Evolutionary conservation across 768 basidiomycete species (phyloP), one percentile per base, ranked within the genome.

Genomic region (Calocera viscosa): DNA sequence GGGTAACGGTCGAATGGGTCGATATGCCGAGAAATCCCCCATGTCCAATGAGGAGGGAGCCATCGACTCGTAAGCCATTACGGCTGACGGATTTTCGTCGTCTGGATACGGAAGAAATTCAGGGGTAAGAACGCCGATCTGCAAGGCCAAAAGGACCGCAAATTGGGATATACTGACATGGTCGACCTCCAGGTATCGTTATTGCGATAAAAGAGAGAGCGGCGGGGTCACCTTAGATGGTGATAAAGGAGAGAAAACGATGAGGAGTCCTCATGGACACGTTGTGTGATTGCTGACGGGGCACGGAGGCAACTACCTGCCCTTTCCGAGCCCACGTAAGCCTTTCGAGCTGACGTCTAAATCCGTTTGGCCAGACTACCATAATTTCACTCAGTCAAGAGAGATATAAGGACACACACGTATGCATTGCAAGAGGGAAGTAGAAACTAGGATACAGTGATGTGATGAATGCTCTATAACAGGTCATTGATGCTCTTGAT

Each of bases 401-500:
- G 5, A 47, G 16, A 7, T 5, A 7, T 17, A 47, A 47, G 43
- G 43, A 32, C 53, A 60, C 53, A 60, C 30, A 32, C 53, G 11
- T 32, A 60, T 60, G 53, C 53, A 60, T 60, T 60, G 53, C 30
- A 60, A 22, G 30, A 60, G 30, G 26, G 22, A 32, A 60, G n/a
- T 26, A 60, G 30, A 60, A 60, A 32, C 53, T 60, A 60, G 53
- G 53, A 60, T 60, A 60, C 53, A 60, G 53, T 60, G 53, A 60
- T 60, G 53, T 60, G 11, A 26, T 60, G 53, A 60, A 60, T 60
- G 53, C 53, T 60, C 53, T 60, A 60, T 60, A 60, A 60, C 53
- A 60, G 53, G 53, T 60, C 53, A 22, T 60, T 60, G 53, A 60
- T 60, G 53, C 53, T 60, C 53, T 60, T 60, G 53, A 60, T 60